These are phyloP conservation scores for Plasmodium reichenowi DNA, from an alignment of 169 alveolate species.

Conservation along the genomic window DNA sequence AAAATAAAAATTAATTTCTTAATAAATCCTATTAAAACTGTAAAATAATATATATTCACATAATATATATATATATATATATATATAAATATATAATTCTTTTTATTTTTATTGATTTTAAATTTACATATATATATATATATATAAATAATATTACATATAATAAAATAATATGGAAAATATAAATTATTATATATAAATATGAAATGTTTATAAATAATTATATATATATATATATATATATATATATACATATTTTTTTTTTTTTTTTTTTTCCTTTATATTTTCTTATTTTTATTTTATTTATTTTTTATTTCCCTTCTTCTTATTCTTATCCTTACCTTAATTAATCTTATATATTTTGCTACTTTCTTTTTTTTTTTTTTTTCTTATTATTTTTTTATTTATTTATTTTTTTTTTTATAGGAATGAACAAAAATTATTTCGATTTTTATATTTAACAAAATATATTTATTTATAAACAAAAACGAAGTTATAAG, in stretches of 20 bases:
- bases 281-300: neutral
- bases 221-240: constrained; percentile 2
- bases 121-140: neutral
- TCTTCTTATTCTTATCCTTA: neutral
- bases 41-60: neutral
- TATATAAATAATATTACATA: neutral
- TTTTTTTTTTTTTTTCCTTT: neutral
- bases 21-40: neutral
- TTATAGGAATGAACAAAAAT: neutral
- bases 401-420: neutral
- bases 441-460: no score
- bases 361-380: constrained; percentile 7
- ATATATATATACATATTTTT: neutral
- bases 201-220: neutral
- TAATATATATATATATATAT: constrained; percentile 3
- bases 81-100: neutral
- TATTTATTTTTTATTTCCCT: neutral
- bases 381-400: neutral
- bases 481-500: no score
- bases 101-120: neutral
- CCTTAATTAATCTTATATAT: neutral
- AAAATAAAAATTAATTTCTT: constrained; percentile 9
- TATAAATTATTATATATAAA: neutral
- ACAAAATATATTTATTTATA: no score
- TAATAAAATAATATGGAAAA: neutral